Base-by-base conservation (phyloP, 2,329 filamentous ascomycete species). In the Conoideocrella luteorostrata region DNA sequence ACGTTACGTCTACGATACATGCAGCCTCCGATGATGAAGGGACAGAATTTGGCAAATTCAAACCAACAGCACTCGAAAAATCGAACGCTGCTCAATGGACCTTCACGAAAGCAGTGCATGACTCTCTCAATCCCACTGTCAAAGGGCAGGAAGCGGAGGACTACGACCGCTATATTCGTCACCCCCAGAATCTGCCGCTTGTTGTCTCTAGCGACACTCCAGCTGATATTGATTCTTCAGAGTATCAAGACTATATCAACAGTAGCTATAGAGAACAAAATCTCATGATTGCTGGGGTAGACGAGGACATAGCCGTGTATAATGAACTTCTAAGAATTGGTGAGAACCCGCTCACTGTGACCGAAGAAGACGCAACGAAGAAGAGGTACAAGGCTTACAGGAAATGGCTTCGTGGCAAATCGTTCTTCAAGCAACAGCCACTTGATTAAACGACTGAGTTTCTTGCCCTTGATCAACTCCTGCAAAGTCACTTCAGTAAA, bases 321-420 rank as follows among this genome's bases (percentile, higher is more conserved):
- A 71, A 71, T 23, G 86, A 93, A 49, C 84, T 93, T 56, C 63
- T 96, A 44, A 78, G 75, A 34, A 78, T 93, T 11, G 80, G 78
- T 4, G 86, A 93, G 48, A 88, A 95, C 55, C 88, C 88, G 15
- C 68, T 98, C 41, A 94, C 88, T 3, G 91, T 97, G 12, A 83
- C 82, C 1, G 84, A 90, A 35, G 90, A 94, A 57, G 93, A 97
- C 62, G 75, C 82, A 36, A 75, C 77, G 32, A 97, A 95, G 76
- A 96, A 97, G 74, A 75, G 93, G 54, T 98, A 98, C 65, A 97
- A 95, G 67, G 87, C 90, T 9, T 98, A 98, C 66, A 72, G 84
- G 56, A 94, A 96, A 66, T 98, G 93, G 91, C 71, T 98, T 58
- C 78, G 82, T 49, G 91, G 91, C 15, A 97, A 96, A 70, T 95